Conservation (phyloP, 2,329 filamentous ascomycete species). For the Parastagonospora nodorum region DNA sequence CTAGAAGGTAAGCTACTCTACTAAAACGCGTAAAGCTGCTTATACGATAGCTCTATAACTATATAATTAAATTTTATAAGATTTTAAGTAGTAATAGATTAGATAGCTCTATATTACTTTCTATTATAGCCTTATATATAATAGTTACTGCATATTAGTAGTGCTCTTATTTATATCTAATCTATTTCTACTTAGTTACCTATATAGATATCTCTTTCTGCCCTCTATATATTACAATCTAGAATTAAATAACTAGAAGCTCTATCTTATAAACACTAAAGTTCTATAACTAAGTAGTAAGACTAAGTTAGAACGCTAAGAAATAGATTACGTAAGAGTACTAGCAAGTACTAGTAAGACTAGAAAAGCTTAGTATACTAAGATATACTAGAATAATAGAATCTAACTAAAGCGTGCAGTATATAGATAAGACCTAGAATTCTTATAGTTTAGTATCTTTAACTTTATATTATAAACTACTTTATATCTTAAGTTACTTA, state of each 20-base stretch:
- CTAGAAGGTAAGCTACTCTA: too few species aligned
- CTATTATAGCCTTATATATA: constrained; percentile 9
- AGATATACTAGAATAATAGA: too few species aligned
- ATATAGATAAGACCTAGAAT: too few species aligned
- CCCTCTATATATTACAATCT: too few species aligned
- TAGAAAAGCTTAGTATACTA: too few species aligned
- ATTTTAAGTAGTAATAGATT: constrained; percentile 1
- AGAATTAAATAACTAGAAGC: too few species aligned
- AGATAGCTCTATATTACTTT: constrained; percentile 5
- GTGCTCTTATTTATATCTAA: neutral
- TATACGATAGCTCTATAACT: constrained; percentile 1
- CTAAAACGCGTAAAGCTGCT: constrained; percentile 4
- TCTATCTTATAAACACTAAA: neutral
- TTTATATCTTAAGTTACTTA: too few species aligned
- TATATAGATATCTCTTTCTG: neutral
- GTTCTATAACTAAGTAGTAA: neutral
- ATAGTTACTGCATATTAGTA: constrained; percentile 9
- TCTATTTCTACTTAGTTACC: constrained; percentile 1
- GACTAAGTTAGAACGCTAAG: neutral
- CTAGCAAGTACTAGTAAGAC: too few species aligned
- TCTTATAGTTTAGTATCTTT: too few species aligned
- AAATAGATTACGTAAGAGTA: neutral
- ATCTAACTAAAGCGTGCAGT: too few species aligned
- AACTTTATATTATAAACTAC: too few species aligned
- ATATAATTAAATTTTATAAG: constrained; percentile 4